Conservation (phyloP, 2,329 filamentous ascomycete species). For the Aotearoamyces nothofagi region DNA sequence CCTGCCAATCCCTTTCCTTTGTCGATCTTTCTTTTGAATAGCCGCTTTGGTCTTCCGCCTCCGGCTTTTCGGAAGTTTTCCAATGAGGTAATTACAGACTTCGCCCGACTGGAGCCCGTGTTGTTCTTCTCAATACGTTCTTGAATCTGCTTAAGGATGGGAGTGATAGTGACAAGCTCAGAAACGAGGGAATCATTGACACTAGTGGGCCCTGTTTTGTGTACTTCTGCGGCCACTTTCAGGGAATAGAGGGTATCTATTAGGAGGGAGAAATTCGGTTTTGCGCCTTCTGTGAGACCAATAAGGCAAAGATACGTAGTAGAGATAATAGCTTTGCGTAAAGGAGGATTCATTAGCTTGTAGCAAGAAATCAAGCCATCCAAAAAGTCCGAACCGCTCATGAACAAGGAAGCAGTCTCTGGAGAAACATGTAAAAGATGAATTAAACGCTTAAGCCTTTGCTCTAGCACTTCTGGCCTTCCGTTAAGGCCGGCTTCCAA, state of each 20-base stretch:
- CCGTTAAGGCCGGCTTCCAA: conserved; percentile 46
- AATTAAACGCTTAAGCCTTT: conserved; percentile 40
- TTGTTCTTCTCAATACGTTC: conserved; percentile 33
- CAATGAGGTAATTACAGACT: conserved; percentile 44
- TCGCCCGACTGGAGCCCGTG: conserved; percentile 37
- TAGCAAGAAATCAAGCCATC: conserved; percentile 59
- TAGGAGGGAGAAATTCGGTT: conserved; percentile 58
- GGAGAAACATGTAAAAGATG: conserved; percentile 47
- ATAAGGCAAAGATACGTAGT: conserved; percentile 62
- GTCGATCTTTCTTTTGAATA: conserved; percentile 37
- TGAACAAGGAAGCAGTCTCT: conserved; percentile 43
- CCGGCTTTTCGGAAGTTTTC: conserved; percentile 43
- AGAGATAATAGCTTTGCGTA: conserved; percentile 54
- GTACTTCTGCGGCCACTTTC: conserved; percentile 53
- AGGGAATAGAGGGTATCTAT: conserved; percentile 74
- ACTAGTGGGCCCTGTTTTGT: conserved; percentile 37
- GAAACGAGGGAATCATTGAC: conserved; percentile 61
- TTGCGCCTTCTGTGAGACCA: conserved; percentile 50
- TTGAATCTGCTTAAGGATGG: conserved; percentile 50
- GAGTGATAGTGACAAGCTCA: conserved; percentile 68
- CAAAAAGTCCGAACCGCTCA: conserved; percentile 77
- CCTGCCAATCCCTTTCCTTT: conserved; percentile 45
- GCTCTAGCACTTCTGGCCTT: conserved; percentile 38
- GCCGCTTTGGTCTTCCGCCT: conserved; percentile 33
- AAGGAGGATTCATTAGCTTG: conserved; percentile 41